Evolutionary conservation across 1,284 basidiomycete species (phyloP).

Genomic region (Rhodotorula sp.): DNA sequence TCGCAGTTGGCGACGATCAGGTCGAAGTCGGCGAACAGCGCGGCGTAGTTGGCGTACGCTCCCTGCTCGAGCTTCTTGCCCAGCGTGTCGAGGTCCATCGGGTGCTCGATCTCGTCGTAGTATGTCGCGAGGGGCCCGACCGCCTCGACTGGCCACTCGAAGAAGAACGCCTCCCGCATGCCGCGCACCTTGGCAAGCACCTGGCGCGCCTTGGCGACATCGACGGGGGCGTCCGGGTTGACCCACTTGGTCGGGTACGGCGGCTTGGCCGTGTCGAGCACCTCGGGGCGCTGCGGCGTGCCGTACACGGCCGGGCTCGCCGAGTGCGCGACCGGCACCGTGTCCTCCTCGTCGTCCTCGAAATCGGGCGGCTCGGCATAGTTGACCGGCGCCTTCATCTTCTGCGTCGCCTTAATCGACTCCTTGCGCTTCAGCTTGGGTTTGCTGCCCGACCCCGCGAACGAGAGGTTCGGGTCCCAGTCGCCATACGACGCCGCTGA

Average conservation of each 20-base stretch:
- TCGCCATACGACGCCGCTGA: background rate
- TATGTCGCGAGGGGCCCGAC: slow-evolving; percentile 72
- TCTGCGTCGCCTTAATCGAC: slow-evolving; percentile 12
- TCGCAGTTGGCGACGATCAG: slow-evolving; percentile 78
- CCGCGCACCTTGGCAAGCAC: slow-evolving; percentile 68
- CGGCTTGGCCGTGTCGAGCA: slow-evolving; percentile 27
- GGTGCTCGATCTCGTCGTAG: slow-evolving; percentile 85
- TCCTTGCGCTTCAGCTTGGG: slow-evolving; percentile 31
- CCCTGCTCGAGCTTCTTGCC: slow-evolving; percentile 66
- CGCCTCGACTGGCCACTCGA: slow-evolving; percentile 84
- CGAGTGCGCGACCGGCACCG: slow-evolving; percentile 4
- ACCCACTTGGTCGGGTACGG: slow-evolving; percentile 31
- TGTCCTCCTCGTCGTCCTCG: slow-evolving; percentile 13
- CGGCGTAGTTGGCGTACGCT: slow-evolving; percentile 73
- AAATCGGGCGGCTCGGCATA: slow-evolving; percentile 36
- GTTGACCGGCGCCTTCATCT: slow-evolving; percentile 34
- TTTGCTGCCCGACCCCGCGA: background rate
- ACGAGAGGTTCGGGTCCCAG: slow-evolving; percentile 8
- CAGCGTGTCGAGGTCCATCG: slow-evolving; percentile 95
- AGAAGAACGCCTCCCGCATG: slow-evolving; percentile 72
- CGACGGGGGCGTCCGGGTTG: slow-evolving; percentile 44
- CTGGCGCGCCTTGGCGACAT: slow-evolving; percentile 66
- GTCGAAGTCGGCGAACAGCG: slow-evolving; percentile 77
- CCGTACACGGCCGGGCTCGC: slow-evolving; percentile 5
- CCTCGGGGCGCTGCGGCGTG: slow-evolving; percentile 65